Percentiles rank a stretch among this genome's conserved stretches.
Conservation (phyloP, 495 filamentous ascomycete genomes). For the Penicillium desertorum region DNA sequence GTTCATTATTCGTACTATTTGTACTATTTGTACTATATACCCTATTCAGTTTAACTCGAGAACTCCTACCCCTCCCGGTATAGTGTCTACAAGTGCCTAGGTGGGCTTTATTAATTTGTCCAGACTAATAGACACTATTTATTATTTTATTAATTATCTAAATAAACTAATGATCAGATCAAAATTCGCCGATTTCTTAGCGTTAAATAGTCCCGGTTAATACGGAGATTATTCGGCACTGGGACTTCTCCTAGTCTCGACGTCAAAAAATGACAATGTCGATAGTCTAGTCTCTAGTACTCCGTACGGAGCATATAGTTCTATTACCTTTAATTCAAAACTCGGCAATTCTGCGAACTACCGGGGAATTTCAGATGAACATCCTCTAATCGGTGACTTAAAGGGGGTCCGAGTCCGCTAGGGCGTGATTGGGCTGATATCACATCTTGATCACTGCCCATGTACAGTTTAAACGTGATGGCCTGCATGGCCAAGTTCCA, state of each 20-base stretch:
- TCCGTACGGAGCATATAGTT: too few species aligned
- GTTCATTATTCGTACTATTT: background rate
- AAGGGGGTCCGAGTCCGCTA: background rate
- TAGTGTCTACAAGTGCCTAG: background rate
- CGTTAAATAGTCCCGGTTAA: constrained; percentile 2
- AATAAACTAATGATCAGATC: constrained; percentile 1
- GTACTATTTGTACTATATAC: background rate
- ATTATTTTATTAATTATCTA: too few species aligned
- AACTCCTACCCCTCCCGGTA: constrained; percentile 11
- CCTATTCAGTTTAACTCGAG: too few species aligned
- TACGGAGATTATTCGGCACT: constrained; percentile 28
- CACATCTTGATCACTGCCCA: constrained; percentile 2
- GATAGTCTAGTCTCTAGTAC: background rate
- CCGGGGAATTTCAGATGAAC: background rate
- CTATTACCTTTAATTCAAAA: background rate
- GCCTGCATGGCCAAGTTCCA: constrained; percentile 6
- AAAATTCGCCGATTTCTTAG: constrained; percentile 2
- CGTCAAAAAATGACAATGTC: background rate
- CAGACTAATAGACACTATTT: too few species aligned
- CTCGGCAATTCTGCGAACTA: background rate
- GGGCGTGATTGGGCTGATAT: constrained; percentile 10
- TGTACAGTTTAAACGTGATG: constrained; percentile 11
- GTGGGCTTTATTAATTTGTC: too few species aligned
- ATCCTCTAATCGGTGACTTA: background rate
- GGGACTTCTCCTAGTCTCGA: constrained; percentile 13